These are phyloP conservation scores for Pholiota conissans DNA, from an alignment of 768 basidiomycete genomes.

Conservation along the genomic window DNA sequence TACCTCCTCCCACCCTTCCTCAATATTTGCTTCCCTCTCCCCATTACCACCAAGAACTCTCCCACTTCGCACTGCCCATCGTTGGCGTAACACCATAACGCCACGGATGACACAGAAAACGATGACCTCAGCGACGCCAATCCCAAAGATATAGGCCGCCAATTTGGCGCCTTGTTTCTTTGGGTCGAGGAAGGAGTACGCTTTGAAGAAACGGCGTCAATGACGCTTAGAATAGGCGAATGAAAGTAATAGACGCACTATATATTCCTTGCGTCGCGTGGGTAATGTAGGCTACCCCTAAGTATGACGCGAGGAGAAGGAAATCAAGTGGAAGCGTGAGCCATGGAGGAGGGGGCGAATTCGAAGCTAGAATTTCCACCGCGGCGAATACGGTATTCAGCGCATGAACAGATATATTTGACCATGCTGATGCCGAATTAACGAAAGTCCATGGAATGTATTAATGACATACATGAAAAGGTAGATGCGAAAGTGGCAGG, in stretches of 20 bases:
- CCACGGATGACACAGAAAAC: constrained; percentile 51
- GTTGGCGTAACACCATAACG: constrained; percentile 36
- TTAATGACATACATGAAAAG: constrained; percentile 36
- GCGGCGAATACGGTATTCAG: constrained; percentile 59
- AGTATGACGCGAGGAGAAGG: constrained; percentile 52
- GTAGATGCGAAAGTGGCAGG: constrained; percentile 38
- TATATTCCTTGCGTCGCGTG: constrained; percentile 62
- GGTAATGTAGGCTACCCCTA: constrained; percentile 72
- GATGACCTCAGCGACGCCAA: constrained; percentile 48
- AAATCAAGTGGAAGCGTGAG: constrained; percentile 44
- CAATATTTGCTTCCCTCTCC: constrained; percentile 14
- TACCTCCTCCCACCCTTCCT: constrained; percentile 49
- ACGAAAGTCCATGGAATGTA: not conserved
- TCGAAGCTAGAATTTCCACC: constrained; percentile 58
- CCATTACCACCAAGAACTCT: constrained; percentile 8
- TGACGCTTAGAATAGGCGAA: constrained; percentile 1
- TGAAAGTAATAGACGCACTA: constrained; percentile 37
- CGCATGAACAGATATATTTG: constrained; percentile 58
- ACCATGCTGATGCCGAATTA: constrained; percentile 42
- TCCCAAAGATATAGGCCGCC: constrained; percentile 64
- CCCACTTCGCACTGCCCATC: constrained; percentile 20
- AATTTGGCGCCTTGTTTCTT: constrained; percentile 37
- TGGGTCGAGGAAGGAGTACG: constrained; percentile 68
- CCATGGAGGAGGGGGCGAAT: constrained; percentile 55
- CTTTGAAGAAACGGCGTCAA: no score